Percentiles rank a stretch among this genome's conserved stretches.
Conservation (phyloP, 768 basidiomycete genomes). For the Pisolithus sp. region DNA sequence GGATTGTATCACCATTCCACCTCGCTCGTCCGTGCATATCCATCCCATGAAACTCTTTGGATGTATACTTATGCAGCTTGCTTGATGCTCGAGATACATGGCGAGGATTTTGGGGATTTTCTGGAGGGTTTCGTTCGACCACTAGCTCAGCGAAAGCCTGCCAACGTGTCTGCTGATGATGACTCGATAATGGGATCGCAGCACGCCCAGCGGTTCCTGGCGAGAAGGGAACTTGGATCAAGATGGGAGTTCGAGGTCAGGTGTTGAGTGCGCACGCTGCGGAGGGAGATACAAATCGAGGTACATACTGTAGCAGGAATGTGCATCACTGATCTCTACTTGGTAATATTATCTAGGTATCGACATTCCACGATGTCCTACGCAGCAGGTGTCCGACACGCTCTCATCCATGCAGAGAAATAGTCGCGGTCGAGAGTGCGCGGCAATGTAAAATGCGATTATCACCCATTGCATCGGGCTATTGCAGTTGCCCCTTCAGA, state of each 20-base stretch:
- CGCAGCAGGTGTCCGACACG: too few relatives aligned
- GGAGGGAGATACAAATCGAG: too few relatives aligned
- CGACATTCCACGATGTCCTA: too few relatives aligned
- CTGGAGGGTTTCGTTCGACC: conserved; percentile 13
- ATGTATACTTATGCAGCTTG: conserved; percentile 31
- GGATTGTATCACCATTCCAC: conserved; percentile 35
- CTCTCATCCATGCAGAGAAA: too few relatives aligned
- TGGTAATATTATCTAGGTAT: too few relatives aligned
- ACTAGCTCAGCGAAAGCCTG: conserved; percentile 1
- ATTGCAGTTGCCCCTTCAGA: too few relatives aligned
- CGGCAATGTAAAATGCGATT: too few relatives aligned
- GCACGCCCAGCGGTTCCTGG: background rate
- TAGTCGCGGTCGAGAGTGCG: too few relatives aligned
- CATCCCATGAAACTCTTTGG: conserved; percentile 60
- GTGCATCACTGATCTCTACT: too few relatives aligned
- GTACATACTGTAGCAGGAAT: too few relatives aligned
- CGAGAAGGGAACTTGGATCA: background rate
- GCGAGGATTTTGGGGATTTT: conserved; percentile 6
- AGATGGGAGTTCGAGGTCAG: background rate
- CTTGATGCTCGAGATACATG: background rate
- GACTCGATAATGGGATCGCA: background rate
- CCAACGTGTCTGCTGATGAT: background rate
- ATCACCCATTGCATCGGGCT: too few relatives aligned
- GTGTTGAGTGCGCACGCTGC: too few relatives aligned
- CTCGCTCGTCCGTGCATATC: conserved; percentile 44